A percentile compares a stretch with the other conserved stretches of the same genome.
phyloP scores from a whole-genome alignment of 2,329 filamentous ascomycete species.

The Colletotrichum magnum region DNA sequence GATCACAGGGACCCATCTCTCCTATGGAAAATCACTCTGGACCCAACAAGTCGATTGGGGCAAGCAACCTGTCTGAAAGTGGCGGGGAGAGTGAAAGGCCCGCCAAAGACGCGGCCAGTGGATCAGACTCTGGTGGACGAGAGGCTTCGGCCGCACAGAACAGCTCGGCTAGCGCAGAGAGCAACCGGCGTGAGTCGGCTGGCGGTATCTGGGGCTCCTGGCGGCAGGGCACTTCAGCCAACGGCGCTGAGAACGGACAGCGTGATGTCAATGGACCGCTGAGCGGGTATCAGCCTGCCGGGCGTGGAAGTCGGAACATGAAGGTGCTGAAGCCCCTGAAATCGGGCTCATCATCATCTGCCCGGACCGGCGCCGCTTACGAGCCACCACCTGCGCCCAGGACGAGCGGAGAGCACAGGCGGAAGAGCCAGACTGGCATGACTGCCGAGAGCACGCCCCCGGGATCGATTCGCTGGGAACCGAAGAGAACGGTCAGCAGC shows the following conservation, averaged over 20 bases:
- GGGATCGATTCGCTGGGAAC: constrained; percentile 63
- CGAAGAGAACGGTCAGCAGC: constrained; percentile 63
- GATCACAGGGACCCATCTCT: constrained; percentile 50
- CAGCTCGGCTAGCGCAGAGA: constrained; percentile 34
- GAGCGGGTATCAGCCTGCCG: constrained; percentile 79
- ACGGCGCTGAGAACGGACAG: constrained; percentile 66
- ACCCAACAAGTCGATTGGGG: constrained; percentile 50
- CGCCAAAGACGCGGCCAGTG: constrained; percentile 41
- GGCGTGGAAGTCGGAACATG: constrained; percentile 79
- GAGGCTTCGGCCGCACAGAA: constrained; percentile 15
- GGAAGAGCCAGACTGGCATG: constrained; percentile 65
- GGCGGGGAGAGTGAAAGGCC: constrained; percentile 60
- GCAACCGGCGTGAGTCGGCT: constrained; percentile 60
- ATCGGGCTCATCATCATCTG: constrained; percentile 63
- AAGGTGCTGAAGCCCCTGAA: constrained; percentile 90
- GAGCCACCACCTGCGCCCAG: constrained; percentile 65
- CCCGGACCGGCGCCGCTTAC: constrained; percentile 65
- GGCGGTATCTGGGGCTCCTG: constrained; percentile 79
- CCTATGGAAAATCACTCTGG: constrained; percentile 53
- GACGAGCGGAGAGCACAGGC: constrained; percentile 63
- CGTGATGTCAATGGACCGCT: constrained; percentile 66
- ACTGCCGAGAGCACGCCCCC: constrained; percentile 70
- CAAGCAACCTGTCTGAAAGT: constrained; percentile 58
- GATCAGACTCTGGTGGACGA: constrained; percentile 32
- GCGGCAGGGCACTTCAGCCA: constrained; percentile 69